These are phyloP conservation scores for Haematococcus sp. DNA, from an alignment of 139 green algal genomes.

Conservation along the genomic window DNA sequence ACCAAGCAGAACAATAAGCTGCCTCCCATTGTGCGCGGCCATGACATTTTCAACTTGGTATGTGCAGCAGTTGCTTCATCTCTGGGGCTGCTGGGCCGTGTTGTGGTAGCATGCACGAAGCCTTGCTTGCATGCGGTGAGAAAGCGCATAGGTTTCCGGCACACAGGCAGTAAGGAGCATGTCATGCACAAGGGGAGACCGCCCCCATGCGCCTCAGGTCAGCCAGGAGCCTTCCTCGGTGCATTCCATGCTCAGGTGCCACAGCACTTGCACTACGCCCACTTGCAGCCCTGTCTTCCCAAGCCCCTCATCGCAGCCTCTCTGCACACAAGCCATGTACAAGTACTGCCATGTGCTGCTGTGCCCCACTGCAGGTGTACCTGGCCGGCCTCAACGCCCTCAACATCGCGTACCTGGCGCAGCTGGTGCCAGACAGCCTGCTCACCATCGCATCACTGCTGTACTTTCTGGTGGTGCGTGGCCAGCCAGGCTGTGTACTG, in stretches of 20 bases:
- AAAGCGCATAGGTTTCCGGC: no score
- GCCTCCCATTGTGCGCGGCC: slow-evolving; percentile 3
- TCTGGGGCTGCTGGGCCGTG: background rate
- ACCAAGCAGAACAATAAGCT: background rate
- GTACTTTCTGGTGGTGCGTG: slow-evolving; percentile 35
- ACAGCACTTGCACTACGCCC: no score
- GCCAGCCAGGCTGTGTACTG: no score
- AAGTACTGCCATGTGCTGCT: background rate
- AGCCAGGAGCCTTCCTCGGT: no score
- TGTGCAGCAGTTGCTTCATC: background rate
- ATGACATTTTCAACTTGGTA: slow-evolving; percentile 34
- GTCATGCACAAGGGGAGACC: no score
- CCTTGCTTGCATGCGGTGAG: no score
- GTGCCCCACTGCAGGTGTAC: background rate
- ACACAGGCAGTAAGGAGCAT: no score
- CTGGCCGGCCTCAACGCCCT: slow-evolving; percentile 12
- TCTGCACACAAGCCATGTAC: no score
- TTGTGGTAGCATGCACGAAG: background rate
- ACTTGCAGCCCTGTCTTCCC: no score
- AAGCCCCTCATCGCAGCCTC: no score
- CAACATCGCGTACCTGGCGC: slow-evolving; percentile 11
- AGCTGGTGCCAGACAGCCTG: slow-evolving; percentile 1
- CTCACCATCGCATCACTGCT: slow-evolving; percentile 34
- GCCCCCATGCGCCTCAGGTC: no score
- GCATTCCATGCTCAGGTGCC: no score